These are phyloP conservation scores for Alternaria alternata DNA, from an alignment of 2,329 filamentous ascomycete genomes.

Conservation along the genomic window DNA sequence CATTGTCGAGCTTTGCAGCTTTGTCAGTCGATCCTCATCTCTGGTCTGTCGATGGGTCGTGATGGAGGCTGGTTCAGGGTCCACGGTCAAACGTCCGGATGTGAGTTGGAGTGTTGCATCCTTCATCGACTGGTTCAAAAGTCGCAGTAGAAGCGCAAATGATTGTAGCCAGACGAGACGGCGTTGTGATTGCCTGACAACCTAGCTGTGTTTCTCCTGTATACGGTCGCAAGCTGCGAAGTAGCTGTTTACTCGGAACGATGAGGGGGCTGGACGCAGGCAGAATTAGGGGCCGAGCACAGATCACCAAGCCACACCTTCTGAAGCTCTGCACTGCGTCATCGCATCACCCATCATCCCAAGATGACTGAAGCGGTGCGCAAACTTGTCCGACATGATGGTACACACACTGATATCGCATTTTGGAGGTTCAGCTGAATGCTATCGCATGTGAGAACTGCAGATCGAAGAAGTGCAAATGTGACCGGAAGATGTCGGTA, in stretches of 20 bases:
- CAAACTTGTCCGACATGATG: neutral
- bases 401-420: neutral
- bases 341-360: neutral
- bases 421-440: slow-evolving; percentile 17
- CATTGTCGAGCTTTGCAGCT: neutral
- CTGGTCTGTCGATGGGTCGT: neutral
- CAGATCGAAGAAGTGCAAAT: slow-evolving; percentile 40
- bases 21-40: neutral
- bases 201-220: neutral
- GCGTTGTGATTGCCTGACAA: neutral
- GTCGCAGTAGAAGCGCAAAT: neutral
- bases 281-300: neutral
- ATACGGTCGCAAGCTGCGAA: neutral
- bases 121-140: neutral
- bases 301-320: slow-evolving; percentile 2
- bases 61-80: neutral
- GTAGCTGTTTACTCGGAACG: neutral
- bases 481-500: slow-evolving; percentile 35
- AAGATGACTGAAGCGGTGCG: slow-evolving; percentile 2
- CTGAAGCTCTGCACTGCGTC: neutral
- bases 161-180: neutral
- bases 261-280: neutral
- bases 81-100: neutral
- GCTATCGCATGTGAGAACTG: slow-evolving; percentile 39
- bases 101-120: neutral